phyloP scores from a whole-genome alignment of 1,284 basidiomycete genomes.

The Pterula multifida region DNA sequence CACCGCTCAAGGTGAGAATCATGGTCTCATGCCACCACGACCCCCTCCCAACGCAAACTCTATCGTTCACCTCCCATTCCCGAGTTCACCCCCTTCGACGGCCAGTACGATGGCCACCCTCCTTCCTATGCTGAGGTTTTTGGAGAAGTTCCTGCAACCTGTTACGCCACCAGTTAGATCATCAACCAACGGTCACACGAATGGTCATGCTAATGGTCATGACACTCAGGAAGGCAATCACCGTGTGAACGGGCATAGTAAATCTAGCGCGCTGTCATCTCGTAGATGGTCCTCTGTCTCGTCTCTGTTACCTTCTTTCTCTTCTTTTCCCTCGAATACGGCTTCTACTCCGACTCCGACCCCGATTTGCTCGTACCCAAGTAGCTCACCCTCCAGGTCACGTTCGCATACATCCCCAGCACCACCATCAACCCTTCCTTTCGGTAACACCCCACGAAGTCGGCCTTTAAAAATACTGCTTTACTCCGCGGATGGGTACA shows the following conservation, averaged over 20 bases:
- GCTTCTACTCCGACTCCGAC: slow-evolving; percentile 16
- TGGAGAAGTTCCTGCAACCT: slow-evolving; percentile 47
- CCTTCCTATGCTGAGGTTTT: slow-evolving; percentile 45
- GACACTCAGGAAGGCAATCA: not conserved
- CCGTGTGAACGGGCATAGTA: slow-evolving; percentile 2
- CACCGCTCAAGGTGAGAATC: slow-evolving; percentile 14
- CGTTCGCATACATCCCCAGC: slow-evolving; percentile 10
- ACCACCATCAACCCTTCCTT: slow-evolving; percentile 10
- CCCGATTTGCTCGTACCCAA: slow-evolving; percentile 7
- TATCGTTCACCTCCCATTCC: slow-evolving; percentile 64
- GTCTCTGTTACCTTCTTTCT: slow-evolving; percentile 21
- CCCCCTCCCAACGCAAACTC: slow-evolving; percentile 59
- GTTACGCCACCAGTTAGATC: slow-evolving; percentile 11
- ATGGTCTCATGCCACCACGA: slow-evolving; percentile 32
- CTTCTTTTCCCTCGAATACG: not conserved
- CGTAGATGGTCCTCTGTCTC: slow-evolving; percentile 28
- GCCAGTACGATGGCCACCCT: slow-evolving; percentile 36
- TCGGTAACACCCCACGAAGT: slow-evolving; percentile 14
- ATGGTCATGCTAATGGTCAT: not conserved
- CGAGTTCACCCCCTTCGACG: slow-evolving; percentile 45
- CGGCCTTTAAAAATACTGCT: slow-evolving; percentile 62
- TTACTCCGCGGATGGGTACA: slow-evolving; percentile 77
- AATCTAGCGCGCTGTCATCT: slow-evolving; percentile 5
- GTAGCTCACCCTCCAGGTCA: slow-evolving; percentile 7
- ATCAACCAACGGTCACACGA: not conserved